These are phyloP conservation scores for Cyclotella baltica DNA, from an alignment of 108 stramenopile genomes.

Conservation along the genomic window DNA sequence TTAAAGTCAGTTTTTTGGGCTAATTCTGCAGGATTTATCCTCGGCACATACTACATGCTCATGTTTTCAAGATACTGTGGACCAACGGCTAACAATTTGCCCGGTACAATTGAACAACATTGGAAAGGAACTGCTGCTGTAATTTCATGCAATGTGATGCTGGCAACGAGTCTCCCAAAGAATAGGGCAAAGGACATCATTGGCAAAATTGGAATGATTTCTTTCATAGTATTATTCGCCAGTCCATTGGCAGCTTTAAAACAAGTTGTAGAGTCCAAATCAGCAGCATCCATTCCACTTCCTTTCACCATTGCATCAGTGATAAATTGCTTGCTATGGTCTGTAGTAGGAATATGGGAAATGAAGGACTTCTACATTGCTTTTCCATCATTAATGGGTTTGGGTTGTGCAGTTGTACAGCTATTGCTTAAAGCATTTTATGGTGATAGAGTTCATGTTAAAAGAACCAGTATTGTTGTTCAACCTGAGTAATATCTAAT, in stretches of 20 bases:
- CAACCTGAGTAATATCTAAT: not conserved
- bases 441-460: constrained; percentile 34
- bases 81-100: constrained; percentile 9
- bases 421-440: constrained; percentile 66
- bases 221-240: constrained; percentile 74
- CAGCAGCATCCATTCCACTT: constrained; percentile 77
- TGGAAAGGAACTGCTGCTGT: constrained; percentile 23
- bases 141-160: constrained; percentile 24
- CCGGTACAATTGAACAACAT: constrained; percentile 41
- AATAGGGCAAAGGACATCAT: constrained; percentile 34
- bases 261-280: constrained; percentile 71
- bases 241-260: constrained; percentile 72
- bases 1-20: constrained; percentile 22
- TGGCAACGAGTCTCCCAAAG: constrained; percentile 8
- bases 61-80: constrained; percentile 29
- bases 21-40: constrained; percentile 24
- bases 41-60: constrained; percentile 40
- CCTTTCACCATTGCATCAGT: constrained; percentile 83
- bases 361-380: constrained; percentile 80
- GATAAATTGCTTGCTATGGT: constrained; percentile 80
- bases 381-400: constrained; percentile 76
- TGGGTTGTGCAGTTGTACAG: constrained; percentile 73
- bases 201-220: constrained; percentile 50
- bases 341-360: constrained; percentile 62
- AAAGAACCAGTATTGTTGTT: not conserved